A percentile compares a stretch with the other conserved stretches of the same genome.
phyloP scores from a whole-genome alignment of 805 yeast genomes.

The Metschnikowia borealis region DNA sequence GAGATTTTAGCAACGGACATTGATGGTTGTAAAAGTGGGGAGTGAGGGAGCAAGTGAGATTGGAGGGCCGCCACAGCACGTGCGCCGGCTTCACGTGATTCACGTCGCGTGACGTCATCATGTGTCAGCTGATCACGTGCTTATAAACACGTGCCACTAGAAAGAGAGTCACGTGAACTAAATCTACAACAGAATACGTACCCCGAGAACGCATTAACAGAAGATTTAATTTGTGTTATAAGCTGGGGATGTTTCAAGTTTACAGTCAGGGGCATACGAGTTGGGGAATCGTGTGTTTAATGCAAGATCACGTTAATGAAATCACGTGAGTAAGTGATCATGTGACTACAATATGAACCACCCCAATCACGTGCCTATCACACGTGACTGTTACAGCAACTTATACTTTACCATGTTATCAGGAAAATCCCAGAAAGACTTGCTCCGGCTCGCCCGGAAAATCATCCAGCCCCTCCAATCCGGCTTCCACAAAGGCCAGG shows the following conservation, averaged over 20 bases:
- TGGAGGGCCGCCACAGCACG: too few species aligned
- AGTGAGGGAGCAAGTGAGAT: too few species aligned
- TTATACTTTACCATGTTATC: slow-evolving; percentile 11
- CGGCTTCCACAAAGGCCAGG: slow-evolving; percentile 83
- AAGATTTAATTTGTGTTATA: too few species aligned
- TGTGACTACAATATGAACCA: neutral
- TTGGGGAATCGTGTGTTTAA: too few species aligned
- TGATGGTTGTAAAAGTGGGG: neutral
- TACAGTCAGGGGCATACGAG: too few species aligned
- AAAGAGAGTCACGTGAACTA: neutral
- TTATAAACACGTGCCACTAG: neutral
- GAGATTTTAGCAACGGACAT: slow-evolving; percentile 24
- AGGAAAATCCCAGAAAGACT: slow-evolving; percentile 35
- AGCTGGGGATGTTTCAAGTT: too few species aligned
- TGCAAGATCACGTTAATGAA: neutral
- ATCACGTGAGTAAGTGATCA: neutral
- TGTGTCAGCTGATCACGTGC: too few species aligned
- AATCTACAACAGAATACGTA: neutral
- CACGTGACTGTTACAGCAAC: neutral
- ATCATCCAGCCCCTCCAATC: slow-evolving; percentile 76
- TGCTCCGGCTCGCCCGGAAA: slow-evolving; percentile 46
- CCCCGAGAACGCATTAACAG: too few species aligned
- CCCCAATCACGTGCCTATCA: neutral
- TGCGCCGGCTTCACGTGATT: too few species aligned
- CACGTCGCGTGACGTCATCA: too few species aligned